phyloP scores from a whole-genome alignment of 2,329 filamentous ascomycete genomes.

The Fusarium sp. region DNA sequence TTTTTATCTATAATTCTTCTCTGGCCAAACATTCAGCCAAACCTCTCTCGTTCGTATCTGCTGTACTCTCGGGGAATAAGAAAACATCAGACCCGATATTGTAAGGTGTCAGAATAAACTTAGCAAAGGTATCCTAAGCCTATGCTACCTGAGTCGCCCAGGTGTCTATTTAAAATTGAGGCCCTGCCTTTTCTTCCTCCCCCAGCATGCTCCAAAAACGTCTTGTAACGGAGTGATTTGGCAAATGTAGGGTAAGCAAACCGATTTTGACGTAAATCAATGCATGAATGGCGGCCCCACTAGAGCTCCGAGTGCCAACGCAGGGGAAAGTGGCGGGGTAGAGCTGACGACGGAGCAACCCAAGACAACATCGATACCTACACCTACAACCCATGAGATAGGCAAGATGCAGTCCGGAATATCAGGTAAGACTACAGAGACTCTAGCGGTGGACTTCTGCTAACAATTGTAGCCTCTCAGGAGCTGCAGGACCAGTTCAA shows the following conservation, averaged over 20 bases:
- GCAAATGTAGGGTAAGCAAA: conserved; percentile 32
- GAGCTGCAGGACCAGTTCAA: conserved; percentile 81
- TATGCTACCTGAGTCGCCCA: background rate
- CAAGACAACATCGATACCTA: conserved; percentile 24
- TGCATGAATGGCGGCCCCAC: conserved; percentile 32
- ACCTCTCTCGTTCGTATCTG: too few relatives aligned
- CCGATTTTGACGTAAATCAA: conserved; percentile 1
- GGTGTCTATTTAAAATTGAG: rapidly evolving
- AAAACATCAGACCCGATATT: background rate
- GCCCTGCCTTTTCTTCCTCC: background rate
- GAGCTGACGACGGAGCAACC: conserved; percentile 33
- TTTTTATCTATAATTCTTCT: rapidly evolving
- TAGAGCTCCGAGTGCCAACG: conserved; percentile 27
- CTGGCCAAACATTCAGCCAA: rapidly evolving
- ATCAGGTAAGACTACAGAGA: conserved; percentile 62
- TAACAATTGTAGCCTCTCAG: conserved; percentile 67
- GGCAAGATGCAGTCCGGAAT: conserved; percentile 79
- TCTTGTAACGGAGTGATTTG: too few relatives aligned
- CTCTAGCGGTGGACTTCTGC: background rate
- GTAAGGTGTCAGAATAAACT: background rate
- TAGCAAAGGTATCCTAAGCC: background rate
- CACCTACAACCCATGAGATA: conserved; percentile 1
- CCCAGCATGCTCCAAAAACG: background rate
- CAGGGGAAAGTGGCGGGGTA: conserved; percentile 41
- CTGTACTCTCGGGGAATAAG: rapidly evolving